Conservation (phyloP, 2,329 filamentous ascomycete species). For the Claviceps pusilla region DNA sequence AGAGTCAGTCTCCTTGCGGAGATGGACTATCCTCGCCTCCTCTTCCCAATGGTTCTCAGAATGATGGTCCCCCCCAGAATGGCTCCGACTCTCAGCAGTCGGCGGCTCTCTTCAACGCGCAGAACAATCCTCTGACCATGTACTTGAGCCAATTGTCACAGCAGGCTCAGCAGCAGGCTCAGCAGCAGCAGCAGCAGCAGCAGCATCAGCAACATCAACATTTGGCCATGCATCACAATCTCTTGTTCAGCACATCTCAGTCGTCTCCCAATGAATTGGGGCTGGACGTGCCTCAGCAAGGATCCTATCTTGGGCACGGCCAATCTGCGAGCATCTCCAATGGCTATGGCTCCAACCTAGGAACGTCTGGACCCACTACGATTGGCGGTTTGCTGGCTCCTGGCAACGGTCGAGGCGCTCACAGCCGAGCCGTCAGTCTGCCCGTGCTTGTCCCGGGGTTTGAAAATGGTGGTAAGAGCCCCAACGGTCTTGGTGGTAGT, state of each 20-base stretch:
- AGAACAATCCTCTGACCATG: conserved; percentile 81
- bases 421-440: conserved; percentile 76
- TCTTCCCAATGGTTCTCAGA: conserved; percentile 44
- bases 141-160: conserved; percentile 75
- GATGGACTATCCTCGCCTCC: conserved; percentile 44
- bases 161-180: conserved; percentile 44
- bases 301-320: conserved; percentile 45
- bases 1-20: conserved; percentile 51
- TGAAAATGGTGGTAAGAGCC: conserved; percentile 42
- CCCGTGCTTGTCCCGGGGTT: conserved; percentile 54
- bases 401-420: conserved; percentile 43
- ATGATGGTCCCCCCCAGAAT: conserved; percentile 40
- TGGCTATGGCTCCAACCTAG: conserved; percentile 39
- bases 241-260: conserved; percentile 61
- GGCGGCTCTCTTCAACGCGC: conserved; percentile 63
- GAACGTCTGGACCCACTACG: conserved; percentile 46
- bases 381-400: conserved; percentile 67
- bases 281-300: conserved; percentile 46
- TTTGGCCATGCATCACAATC: conserved; percentile 61
- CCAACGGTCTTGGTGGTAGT: conserved; percentile 31
- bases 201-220: conserved; percentile 57
- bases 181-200: conserved; percentile 36
- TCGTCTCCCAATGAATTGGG: conserved; percentile 41
- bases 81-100: conserved; percentile 45
- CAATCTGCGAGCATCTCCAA: conserved; percentile 53